phyloP scores from a whole-genome alignment of 805 yeast species.

The Kuraishia borneana region DNA sequence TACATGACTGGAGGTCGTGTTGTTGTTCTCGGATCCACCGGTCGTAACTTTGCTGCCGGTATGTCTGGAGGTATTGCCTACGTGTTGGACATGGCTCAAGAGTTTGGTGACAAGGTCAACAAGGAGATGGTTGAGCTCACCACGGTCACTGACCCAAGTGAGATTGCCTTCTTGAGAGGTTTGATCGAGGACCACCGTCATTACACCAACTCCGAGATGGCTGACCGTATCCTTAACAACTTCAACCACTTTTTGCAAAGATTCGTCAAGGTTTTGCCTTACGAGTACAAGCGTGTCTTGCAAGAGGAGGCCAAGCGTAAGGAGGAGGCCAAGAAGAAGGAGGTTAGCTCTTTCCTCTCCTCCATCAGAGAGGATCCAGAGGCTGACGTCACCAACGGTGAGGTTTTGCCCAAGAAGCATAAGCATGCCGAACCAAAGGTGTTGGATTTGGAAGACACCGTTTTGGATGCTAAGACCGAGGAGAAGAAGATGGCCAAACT shows the following conservation, averaged over 20 bases:
- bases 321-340: conserved; percentile 55
- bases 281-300: conserved; percentile 82
- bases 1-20: conserved; percentile 99
- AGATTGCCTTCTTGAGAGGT: conserved; percentile 88
- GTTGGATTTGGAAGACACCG: conserved; percentile 81
- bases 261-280: conserved; percentile 88
- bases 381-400: conserved; percentile 84
- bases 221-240: conserved; percentile 70
- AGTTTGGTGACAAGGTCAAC: conserved; percentile 73
- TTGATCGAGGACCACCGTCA: conserved; percentile 92
- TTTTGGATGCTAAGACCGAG: conserved; percentile 57
- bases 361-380: conserved; percentile 74
- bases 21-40: conserved; percentile 83
- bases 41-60: conserved; percentile 93
- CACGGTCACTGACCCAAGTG: conserved; percentile 72
- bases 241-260: conserved; percentile 83
- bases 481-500: conserved; percentile 52
- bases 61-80: conserved; percentile 99
- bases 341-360: conserved; percentile 53
- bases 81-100: conserved; percentile 91
- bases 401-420: conserved; percentile 49
- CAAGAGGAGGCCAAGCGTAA: conserved; percentile 60
- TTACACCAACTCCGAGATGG: conserved; percentile 87
- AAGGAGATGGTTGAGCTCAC: conserved; percentile 72
- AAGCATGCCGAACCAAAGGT: conserved; percentile 64